Evolutionary conservation across 768 basidiomycete species (phyloP).

Genomic region (Leucocoprinus sp.): DNA sequence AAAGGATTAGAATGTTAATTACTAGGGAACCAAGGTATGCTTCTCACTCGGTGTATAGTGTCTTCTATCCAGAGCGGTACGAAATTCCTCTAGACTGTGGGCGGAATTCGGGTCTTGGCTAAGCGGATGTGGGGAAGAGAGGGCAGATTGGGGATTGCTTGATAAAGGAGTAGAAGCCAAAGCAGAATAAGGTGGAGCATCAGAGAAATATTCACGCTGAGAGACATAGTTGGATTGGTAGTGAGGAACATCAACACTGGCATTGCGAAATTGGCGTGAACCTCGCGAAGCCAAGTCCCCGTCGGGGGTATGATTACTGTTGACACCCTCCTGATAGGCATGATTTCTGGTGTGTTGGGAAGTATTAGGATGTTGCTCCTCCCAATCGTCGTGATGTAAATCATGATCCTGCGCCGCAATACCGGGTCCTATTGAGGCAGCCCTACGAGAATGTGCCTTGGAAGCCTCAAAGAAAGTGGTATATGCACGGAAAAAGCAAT

Average conservation of each 20-base stretch:
- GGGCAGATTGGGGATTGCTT: conserved; percentile 5
- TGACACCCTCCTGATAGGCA: background rate
- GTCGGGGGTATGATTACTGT: background rate
- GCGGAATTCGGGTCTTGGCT: conserved; percentile 16
- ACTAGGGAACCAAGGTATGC: conserved; percentile 14
- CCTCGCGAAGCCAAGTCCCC: conserved; percentile 1
- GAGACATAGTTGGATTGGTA: conserved; percentile 27
- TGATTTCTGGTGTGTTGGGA: background rate
- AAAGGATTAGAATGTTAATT: conserved; percentile 4
- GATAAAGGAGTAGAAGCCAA: conserved; percentile 12
- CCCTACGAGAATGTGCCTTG: conserved; percentile 24
- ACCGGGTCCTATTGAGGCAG: conserved; percentile 42
- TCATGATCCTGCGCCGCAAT: conserved; percentile 25
- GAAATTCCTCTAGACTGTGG: conserved; percentile 31
- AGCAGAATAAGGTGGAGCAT: conserved; percentile 31
- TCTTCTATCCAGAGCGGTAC: conserved; percentile 24
- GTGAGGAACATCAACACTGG: conserved; percentile 28
- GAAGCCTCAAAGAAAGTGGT: conserved; percentile 68
- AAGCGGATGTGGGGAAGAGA: conserved; percentile 5
- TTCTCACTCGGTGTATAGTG: conserved; percentile 8
- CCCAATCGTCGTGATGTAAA: conserved; percentile 19
- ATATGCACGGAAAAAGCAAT: conserved; percentile 61
- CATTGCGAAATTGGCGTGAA: conserved; percentile 12
- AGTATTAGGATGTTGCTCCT: conserved; percentile 10
- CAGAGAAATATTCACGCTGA: conserved; percentile 22